Evolutionary conservation across 768 basidiomycete genomes (phyloP), one percentile per base, ranked within the genome.

Genomic region (Tylopilus vinaceipallidus): DNA sequence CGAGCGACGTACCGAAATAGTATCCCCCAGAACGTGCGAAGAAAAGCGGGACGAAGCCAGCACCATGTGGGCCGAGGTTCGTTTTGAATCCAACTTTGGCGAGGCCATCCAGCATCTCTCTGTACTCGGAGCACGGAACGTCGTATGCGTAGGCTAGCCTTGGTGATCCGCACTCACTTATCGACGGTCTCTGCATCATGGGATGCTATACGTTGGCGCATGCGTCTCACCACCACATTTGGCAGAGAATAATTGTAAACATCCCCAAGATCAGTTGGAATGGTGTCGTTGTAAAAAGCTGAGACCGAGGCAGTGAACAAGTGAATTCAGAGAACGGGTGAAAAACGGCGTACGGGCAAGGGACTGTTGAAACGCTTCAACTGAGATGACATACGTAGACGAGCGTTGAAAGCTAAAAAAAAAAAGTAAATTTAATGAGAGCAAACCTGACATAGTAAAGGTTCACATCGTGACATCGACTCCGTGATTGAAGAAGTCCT

Each of bases 81-180:
- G 67, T 67, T 52, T 66, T 66, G 60, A 77, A 71, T 1, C 75
- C 75, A 12, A 58, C 71, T 47, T 62, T 64, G 13, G 61, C 52
- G 20, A 77, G 64, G 24, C 70, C 72, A 1, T 76, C 70, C 4
- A 71, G 54, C 11, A 70, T 50, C 5, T 63, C 69, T 60, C 73
- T 76, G 34, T 8, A 19, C 30, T 13, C 27, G 40, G 27, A 29
- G n/a, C 39, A 35, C 40, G 8, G 2, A 39, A n/a, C n/a, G n/a
- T n/a, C n/a, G n/a, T n/a, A 23, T 26, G 6, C n/a, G 6, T 12
- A 1, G 3, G 14, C 16, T 2, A 7, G 30, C 16, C 13, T 2
- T n/a, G 4, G 4, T 10, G 7, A 9, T 14, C 2, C 20, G n/a
- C 16, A 46, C 66, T 45, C 33, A 66, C 66, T 66, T 66, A 5